A percentile compares a stretch with the other conserved stretches of the same genome.
phyloP scores from a whole-genome alignment of 2,329 filamentous ascomycete species.

The Fusarium avenaceum region DNA sequence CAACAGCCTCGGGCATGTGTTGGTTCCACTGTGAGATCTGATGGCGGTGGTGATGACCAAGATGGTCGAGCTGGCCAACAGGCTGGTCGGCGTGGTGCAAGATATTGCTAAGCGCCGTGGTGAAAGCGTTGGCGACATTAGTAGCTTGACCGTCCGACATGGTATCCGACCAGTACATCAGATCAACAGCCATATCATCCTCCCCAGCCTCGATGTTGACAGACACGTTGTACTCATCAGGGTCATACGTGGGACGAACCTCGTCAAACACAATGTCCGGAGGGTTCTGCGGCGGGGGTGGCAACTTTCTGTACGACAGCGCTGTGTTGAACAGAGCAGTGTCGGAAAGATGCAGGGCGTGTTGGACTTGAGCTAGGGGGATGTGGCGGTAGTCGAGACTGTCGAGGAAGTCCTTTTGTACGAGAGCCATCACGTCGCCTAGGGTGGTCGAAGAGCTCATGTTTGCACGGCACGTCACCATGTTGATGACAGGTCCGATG shows the following conservation, averaged over 20 bases:
- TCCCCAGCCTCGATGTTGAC: slow-evolving; percentile 43
- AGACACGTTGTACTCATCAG: slow-evolving; percentile 43
- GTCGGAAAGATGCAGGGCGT: slow-evolving; percentile 41
- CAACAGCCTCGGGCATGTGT: slow-evolving; percentile 11
- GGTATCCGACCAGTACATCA: slow-evolving; percentile 46
- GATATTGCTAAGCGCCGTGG: slow-evolving; percentile 38
- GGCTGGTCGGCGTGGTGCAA: slow-evolving; percentile 21
- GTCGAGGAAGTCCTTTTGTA: slow-evolving; percentile 34
- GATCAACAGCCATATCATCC: slow-evolving; percentile 35
- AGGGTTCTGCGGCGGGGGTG: slow-evolving; percentile 6
- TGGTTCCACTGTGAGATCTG: slow-evolving; percentile 32
- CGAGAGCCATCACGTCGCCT: slow-evolving; percentile 1
- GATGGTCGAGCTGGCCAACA: slow-evolving; percentile 25
- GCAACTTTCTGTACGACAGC: slow-evolving; percentile 44
- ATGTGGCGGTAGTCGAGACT: slow-evolving; percentile 35
- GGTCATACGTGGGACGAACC: slow-evolving; percentile 42
- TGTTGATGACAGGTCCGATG: slow-evolving; percentile 68
- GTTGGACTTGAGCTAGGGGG: slow-evolving; percentile 38
- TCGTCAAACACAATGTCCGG: slow-evolving; percentile 42
- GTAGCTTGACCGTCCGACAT: slow-evolving; percentile 36
- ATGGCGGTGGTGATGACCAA: slow-evolving; percentile 1
- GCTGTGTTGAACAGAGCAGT: slow-evolving; percentile 46
- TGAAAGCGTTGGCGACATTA: slow-evolving; percentile 39
- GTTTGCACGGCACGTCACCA: slow-evolving; percentile 65
- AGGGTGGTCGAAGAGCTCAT: slow-evolving; percentile 36